phyloP scores from a whole-genome alignment of 352 stramenopile genomes.

The Hyaloperonospora arabidopsidis region DNA sequence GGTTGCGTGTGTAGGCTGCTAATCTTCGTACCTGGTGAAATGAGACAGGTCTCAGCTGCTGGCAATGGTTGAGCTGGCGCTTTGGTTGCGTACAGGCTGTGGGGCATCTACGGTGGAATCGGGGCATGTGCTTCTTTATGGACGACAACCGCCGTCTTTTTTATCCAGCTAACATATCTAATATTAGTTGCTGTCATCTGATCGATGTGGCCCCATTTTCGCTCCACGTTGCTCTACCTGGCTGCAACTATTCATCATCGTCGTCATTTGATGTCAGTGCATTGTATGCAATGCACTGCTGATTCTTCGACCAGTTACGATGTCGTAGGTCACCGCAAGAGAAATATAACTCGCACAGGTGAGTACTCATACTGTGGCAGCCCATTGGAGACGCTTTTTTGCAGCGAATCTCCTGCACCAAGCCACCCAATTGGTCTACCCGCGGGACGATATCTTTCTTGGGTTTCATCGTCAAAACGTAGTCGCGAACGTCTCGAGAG shows the following conservation, averaged over 20 bases:
- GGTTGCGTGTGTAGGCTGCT: not conserved
- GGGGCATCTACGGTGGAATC: not conserved
- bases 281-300: constrained; percentile 50
- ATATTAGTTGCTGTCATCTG: constrained; percentile 1
- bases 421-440: constrained; percentile 71
- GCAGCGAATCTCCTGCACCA: constrained; percentile 77
- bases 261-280: constrained; percentile 24
- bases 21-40: not conserved
- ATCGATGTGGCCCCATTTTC: too few species aligned
- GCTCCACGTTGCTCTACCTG: constrained; percentile 5
- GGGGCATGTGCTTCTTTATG: constrained; percentile 2
- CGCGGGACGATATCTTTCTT: constrained; percentile 69
- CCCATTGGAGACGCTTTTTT: constrained; percentile 54
- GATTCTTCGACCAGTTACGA: constrained; percentile 55
- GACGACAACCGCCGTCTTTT: constrained; percentile 15
- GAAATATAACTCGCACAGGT: constrained; percentile 72
- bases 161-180: constrained; percentile 3
- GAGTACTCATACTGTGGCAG: constrained; percentile 65
- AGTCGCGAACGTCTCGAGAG: constrained; percentile 50
- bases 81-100: not conserved
- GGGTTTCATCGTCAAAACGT: constrained; percentile 83
- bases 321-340: constrained; percentile 53
- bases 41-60: constrained; percentile 66
- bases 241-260: constrained; percentile 21
- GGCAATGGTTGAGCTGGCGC: constrained; percentile 75